These are phyloP conservation scores for Nakazawaea populi DNA, from an alignment of 805 yeast species.

Conservation along the genomic window DNA sequence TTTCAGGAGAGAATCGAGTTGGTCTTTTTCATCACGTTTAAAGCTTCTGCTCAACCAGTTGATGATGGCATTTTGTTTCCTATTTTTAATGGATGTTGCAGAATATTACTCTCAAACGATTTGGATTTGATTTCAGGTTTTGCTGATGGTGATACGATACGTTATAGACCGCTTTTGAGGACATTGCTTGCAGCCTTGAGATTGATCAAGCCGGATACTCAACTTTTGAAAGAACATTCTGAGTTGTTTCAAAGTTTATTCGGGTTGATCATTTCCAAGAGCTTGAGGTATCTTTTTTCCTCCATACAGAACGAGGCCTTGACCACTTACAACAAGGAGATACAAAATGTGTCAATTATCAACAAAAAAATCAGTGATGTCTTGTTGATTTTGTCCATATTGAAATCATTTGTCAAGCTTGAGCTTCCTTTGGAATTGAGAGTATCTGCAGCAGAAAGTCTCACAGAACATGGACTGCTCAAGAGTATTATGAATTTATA, in stretches of 20 bases:
- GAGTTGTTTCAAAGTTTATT: conserved; percentile 52
- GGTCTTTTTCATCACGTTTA: conserved; percentile 45
- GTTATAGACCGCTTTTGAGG: conserved; percentile 58
- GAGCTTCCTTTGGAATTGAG: conserved; percentile 43
- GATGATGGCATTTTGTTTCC: conserved; percentile 30
- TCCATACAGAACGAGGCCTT: conserved; percentile 54
- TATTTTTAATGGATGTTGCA: conserved; percentile 35
- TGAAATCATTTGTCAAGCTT: conserved; percentile 49
- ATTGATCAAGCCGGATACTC: conserved; percentile 34
- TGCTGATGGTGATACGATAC: conserved; percentile 29
- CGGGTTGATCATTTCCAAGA: conserved; percentile 57
- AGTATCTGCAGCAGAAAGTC: conserved; percentile 41
- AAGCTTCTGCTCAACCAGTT: conserved; percentile 29
- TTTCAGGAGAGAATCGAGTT: conserved; percentile 63
- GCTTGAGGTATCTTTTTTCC: conserved; percentile 53
- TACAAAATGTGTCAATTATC: conserved; percentile 27
- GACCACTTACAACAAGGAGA: conserved; percentile 28
- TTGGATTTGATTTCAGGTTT: conserved; percentile 42
- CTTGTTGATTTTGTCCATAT: conserved; percentile 54
- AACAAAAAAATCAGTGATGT: conserved; percentile 59
- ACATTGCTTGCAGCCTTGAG: conserved; percentile 44
- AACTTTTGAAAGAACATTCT: conserved; percentile 37
- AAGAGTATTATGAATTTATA: conserved; percentile 59
- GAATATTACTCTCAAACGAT: conserved; percentile 42
- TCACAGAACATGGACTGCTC: conserved; percentile 55